phyloP scores from a whole-genome alignment of 352 stramenopile species.

The Globisporangium irregulare region DNA sequence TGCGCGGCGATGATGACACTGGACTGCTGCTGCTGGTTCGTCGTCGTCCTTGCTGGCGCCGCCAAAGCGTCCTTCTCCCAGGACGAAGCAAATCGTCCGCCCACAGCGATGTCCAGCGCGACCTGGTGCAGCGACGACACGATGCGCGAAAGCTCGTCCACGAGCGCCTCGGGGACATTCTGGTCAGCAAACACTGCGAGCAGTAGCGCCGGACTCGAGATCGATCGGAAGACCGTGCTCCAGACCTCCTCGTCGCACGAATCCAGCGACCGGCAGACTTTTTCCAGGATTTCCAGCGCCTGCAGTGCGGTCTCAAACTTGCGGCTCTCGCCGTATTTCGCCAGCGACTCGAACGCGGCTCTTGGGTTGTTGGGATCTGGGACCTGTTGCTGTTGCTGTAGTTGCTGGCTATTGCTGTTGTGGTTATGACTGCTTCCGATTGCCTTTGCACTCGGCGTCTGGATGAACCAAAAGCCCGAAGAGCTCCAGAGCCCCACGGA shows the following conservation, averaged over 20 bases:
- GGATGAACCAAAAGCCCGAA: conserved; percentile 65
- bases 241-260: conserved; percentile 17
- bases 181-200: conserved; percentile 52
- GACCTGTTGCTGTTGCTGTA: background rate
- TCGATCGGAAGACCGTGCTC: conserved; percentile 24
- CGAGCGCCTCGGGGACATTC: conserved; percentile 33
- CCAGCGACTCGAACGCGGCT: conserved; percentile 40
- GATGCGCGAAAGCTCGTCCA: conserved; percentile 58
- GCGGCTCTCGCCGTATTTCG: conserved; percentile 48
- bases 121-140: conserved; percentile 48
- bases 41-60: background rate
- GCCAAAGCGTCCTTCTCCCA: background rate
- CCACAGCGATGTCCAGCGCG: conserved; percentile 45
- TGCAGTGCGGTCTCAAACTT: conserved; percentile 58
- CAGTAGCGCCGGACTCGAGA: conserved; percentile 67
- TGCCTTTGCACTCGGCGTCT: conserved; percentile 43
- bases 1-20: conserved; percentile 8
- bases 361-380: conserved; percentile 13
- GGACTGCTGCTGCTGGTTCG: background rate
- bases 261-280: conserved; percentile 14
- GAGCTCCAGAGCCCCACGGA: conserved; percentile 53
- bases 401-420: conserved; percentile 1
- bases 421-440: conserved; percentile 23
- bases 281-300: conserved; percentile 61
- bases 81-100: conserved; percentile 31